Base-by-base conservation (phyloP, 2,329 filamentous ascomycete species). In the Xylaria sp. region DNA sequence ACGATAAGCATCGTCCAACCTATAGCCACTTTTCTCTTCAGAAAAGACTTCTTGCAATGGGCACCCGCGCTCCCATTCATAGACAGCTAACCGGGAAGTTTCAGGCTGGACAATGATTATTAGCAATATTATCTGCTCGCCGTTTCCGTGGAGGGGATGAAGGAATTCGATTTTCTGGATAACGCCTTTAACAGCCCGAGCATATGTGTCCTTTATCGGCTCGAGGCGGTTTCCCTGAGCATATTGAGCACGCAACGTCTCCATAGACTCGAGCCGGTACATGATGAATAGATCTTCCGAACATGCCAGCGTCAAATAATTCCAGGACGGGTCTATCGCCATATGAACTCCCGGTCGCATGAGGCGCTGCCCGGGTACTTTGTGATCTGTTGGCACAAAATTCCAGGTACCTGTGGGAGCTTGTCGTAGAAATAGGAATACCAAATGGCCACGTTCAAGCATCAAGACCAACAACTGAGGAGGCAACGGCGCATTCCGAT, bases 131-230 rank as follows among this genome's bases (percentile, higher is more conserved):
- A 95, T 83, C 63, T 87, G 86, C 49, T 86, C 78, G 8, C 84
- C 79, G 56, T 92, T 86, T 48, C 84, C 80, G 0, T 81, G 72
- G 8, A 80, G 79, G 7, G 92, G 90, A 54, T 89, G 85, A 2
- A 99, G 78, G 60, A 97, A 99, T 19, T 92, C 89, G 78, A 97
- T 87, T 63, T 91, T 89, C 63, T 93, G 79, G 50, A 97, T 90
- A n/a, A 87, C 78, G 1, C 90, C 92, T 7, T 86, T 81, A 7
- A 91, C 76, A 8, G 71, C 60, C 8, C 79, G 76, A 17, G 76
- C 66, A 17, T 72, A 66, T 38, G 63, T 69, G 0, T 69, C 71
- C 55, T 78, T 78, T 52, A 96, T 80, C 1, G 88, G 89, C 8
- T 77, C 71, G 53, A 90, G 70, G 58, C 73, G 66, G n/a, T 74